Evolutionary conservation across 1,139 yeast genomes (phyloP).

Genomic region (Pneumocystis sp.): DNA sequence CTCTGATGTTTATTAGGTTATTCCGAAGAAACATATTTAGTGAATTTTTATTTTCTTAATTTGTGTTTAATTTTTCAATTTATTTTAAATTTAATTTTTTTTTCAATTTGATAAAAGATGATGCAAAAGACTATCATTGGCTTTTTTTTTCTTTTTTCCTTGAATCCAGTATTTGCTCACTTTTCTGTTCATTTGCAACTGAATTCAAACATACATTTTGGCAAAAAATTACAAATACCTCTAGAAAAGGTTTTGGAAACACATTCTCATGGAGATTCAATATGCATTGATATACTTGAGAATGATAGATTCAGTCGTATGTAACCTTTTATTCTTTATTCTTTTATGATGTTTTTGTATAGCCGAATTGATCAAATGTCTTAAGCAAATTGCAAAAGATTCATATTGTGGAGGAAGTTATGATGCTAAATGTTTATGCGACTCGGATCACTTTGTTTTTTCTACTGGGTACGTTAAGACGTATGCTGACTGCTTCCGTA

Average conservation of each 20-base stretch:
- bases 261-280: background rate
- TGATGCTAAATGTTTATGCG: background rate
- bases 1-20: too few relatives aligned
- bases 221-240: background rate
- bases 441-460: background rate
- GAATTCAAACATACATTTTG: background rate
- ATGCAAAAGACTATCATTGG: too few relatives aligned
- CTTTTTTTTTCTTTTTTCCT: background rate
- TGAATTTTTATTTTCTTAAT: background rate
- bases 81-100: background rate
- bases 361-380: background rate
- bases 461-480: background rate
- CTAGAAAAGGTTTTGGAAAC: background rate
- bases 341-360: background rate
- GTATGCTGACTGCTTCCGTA: background rate
- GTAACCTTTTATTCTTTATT: background rate
- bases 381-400: background rate
- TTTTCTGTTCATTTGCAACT: background rate
- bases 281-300: background rate
- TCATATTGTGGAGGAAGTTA: background rate
- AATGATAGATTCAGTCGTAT: background rate
- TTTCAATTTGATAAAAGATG: background rate
- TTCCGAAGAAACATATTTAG: background rate
- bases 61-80: background rate
- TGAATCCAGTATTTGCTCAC: background rate